Evolutionary conservation across 2,329 filamentous ascomycete genomes (phyloP).

Genomic region (Pseudogymnoascus sp.): DNA sequence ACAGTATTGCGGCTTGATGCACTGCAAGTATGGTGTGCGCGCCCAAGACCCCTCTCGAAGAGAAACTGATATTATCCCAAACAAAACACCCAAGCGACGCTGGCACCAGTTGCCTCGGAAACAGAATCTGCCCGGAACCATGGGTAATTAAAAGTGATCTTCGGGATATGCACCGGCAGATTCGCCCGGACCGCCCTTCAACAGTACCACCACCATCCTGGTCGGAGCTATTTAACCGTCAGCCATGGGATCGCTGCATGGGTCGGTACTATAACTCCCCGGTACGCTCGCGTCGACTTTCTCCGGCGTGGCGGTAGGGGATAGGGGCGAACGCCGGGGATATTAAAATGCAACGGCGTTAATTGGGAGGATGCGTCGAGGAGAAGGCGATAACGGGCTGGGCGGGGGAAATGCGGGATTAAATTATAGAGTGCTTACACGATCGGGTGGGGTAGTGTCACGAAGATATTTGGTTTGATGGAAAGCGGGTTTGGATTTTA

Average conservation of each 20-base stretch:
- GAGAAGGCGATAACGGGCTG: neutral
- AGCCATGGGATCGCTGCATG: neutral
- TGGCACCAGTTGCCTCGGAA: neutral
- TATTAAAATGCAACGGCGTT: neutral
- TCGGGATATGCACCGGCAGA: neutral
- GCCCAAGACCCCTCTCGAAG: neutral
- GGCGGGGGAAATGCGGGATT: neutral
- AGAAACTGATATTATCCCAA: neutral
- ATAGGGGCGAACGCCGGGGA: neutral
- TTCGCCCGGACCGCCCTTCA: neutral
- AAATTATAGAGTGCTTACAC: constrained; percentile 5
- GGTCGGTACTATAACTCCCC: neutral
- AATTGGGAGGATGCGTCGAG: neutral
- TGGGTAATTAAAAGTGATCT: neutral
- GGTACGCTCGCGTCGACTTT: neutral
- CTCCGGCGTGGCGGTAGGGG: neutral
- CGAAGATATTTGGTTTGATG: neutral
- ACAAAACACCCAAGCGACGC: neutral
- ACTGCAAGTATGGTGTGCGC: neutral
- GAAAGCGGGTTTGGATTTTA: neutral
- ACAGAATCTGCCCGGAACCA: neutral
- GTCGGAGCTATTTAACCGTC: neutral
- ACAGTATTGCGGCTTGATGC: neutral
- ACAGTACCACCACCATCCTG: neutral
- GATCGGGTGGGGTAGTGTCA: neutral